Base-by-base conservation (phyloP, 768 basidiomycete genomes). In the Trametes punicea region DNA sequence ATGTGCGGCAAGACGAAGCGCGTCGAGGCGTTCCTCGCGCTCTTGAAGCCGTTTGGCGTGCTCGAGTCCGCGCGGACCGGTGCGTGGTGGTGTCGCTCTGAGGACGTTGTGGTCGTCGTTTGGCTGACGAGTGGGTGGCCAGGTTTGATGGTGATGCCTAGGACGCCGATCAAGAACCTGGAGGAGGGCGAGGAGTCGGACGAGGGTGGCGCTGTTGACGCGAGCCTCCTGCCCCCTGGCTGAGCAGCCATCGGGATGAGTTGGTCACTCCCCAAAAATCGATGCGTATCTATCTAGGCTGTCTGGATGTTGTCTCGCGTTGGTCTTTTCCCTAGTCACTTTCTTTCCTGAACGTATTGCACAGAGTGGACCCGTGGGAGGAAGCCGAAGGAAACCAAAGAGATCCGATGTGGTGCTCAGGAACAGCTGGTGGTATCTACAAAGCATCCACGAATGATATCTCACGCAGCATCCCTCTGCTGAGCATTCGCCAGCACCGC, bases 101-200 rank as follows among this genome's bases (percentile, higher is more conserved):
- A 3, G 5, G 18, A 15, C 27, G 26, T 30, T 57, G 42, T 8
- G 6, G 16, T 36, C 10, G 9, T 4, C 16, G 20, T 38, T 23
- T 5, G 18, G 21, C 21, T 50, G 31, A 51, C 16, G 1, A 16
- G 3, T 25, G 40, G 29, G 26, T n/a, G 16, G 15, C 20, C 59
- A 96, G 95, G 95, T 67, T 74, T 91, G 34, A 99, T 99, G 96
- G 95, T 91, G 6, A 97, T 99, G 90, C 97, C 97, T 4, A 83
- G 97, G 58, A 97, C 97, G 5, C 95, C 96, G 2, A 89, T 98
- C 65, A 74, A 78, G 50, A 71, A 76, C 23, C 65, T 71, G 1
- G 84, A 84, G 5, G 84, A 84, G 6, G 84, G 83, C 13, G 87
- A 65, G 5, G 70, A 69, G 4, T 71, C 74, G 23, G 81, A 79